phyloP scores from a whole-genome alignment of 83 land plant species.

The Thuja plicata region DNA sequence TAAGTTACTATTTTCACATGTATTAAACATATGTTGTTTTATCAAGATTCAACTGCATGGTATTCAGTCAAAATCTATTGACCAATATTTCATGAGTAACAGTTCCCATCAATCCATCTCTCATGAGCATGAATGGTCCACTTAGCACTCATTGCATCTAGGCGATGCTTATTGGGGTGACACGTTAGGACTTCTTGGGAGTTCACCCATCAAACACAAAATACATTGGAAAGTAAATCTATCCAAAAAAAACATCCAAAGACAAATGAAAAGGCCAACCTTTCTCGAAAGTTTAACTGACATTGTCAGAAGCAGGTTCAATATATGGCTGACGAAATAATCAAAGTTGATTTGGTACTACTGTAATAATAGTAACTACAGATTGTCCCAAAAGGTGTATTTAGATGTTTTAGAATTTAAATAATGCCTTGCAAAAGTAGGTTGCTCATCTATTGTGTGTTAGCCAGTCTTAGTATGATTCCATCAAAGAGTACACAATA shows the following conservation, averaged over 20 bases:
- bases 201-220: neutral
- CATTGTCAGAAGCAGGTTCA: neutral
- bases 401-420: neutral
- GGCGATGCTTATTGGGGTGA: too few relatives aligned
- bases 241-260: neutral
- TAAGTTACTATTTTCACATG: too few relatives aligned
- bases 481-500: neutral
- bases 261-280: neutral
- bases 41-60: too few relatives aligned
- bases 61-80: too few relatives aligned
- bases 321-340: neutral
- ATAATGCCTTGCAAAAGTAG: neutral
- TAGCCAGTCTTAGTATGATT: neutral
- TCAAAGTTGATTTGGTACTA: neutral
- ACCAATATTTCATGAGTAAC: too few relatives aligned
- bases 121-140: too few relatives aligned
- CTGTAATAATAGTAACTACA: neutral
- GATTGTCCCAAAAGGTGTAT: neutral
- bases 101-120: too few relatives aligned
- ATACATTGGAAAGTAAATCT: neutral
- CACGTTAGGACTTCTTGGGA: too few relatives aligned
- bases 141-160: too few relatives aligned
- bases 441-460: neutral
- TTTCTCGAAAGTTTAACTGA: neutral
- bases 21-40: too few relatives aligned